Evolutionary conservation across 495 filamentous ascomycete genomes (phyloP), one percentile per base, ranked within the genome.

Genomic region (Daldinia bambusicola): DNA sequence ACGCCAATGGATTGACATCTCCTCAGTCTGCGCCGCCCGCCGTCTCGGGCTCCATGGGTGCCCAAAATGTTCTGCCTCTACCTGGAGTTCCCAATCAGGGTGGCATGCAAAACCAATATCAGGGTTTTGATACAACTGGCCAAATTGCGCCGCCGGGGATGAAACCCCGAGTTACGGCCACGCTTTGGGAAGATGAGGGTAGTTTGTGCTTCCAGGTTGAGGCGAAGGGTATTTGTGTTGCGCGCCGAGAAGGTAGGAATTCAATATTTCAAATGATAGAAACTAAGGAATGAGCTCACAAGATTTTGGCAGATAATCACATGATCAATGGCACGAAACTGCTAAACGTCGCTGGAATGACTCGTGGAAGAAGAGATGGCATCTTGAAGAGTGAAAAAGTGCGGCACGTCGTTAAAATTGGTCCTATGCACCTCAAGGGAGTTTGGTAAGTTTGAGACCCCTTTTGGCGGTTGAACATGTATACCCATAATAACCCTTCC

Each of bases 281-380:
- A 37, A 16, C 20, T 61, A 18, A 52, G 36, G 18, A 56, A 58
- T 51, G 45, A 57, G 60, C 75, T 77, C 12, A 77, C 71, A 58
- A 57, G 31, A 51, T 43, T 16, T 53, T 64, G 26, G n/a, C 75
- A 97, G 95, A 99, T 74, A 99, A 99, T 78, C 92, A 96, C 74
- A 97, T 99, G 94, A 97, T 99, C 80, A 99, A 99, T 74, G 95
- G 95, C 8, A 99, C 95, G 4, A 99, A 99, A 79, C 82, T 99
- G 58, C 83, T 99, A 53, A 99, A 99, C 69, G 95, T 99, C 18
- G 95, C 95, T 18, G 95, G 95, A 2, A 99, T 99, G 95, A 99
- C 95, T 31, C 88, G 95, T 72, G 95, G 95, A 43, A 91, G 95
- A 57, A 89, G 95, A 75, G 95, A 99, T 77, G 95, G 95, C 50